Conservation (phyloP, 352 stramenopile species). For the Phytophthora vignae region DNA sequence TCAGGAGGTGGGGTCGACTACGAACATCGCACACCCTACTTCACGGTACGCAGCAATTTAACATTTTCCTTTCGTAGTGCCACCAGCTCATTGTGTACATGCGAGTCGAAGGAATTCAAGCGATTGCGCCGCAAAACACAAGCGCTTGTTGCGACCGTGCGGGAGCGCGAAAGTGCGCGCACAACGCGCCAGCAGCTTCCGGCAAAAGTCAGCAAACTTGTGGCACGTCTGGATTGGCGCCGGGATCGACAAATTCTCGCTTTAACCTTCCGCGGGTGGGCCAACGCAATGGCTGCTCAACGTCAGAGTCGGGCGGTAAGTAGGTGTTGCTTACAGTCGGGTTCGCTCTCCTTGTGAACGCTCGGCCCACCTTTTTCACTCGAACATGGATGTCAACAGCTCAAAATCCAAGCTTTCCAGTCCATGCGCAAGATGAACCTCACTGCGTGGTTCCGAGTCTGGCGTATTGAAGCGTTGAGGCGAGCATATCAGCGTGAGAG, state of each 20-base stretch:
- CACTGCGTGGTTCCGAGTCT: conserved; percentile 71
- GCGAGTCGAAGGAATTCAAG: conserved; percentile 59
- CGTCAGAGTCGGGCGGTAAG: conserved; percentile 54
- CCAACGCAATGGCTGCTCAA: conserved; percentile 41
- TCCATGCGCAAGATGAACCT: conserved; percentile 60
- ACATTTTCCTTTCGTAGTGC: not conserved
- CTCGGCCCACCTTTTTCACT: not conserved
- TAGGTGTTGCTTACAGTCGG: conserved; percentile 5
- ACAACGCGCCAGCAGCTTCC: conserved; percentile 54
- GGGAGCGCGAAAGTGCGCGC: conserved; percentile 56
- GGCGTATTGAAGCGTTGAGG: conserved; percentile 74
- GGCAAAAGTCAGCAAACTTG: conserved; percentile 50
- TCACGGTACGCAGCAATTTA: conserved; percentile 41
- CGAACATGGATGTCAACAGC: conserved; percentile 24
- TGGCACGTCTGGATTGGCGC: conserved; percentile 27
- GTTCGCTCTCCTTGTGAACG: not conserved
- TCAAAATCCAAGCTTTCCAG: conserved; percentile 74
- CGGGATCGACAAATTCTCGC: conserved; percentile 28
- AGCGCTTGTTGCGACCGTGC: conserved; percentile 56
- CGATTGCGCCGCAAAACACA: conserved; percentile 58
- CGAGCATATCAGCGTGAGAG: conserved; percentile 81
- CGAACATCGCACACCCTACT: conserved; percentile 62
- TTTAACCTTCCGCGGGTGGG: conserved; percentile 65
- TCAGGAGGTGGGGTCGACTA: conserved; percentile 31
- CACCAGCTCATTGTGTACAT: not conserved